Base-by-base conservation (phyloP, 2,329 filamentous ascomycete species). In the Aaosphaeria arxii region DNA sequence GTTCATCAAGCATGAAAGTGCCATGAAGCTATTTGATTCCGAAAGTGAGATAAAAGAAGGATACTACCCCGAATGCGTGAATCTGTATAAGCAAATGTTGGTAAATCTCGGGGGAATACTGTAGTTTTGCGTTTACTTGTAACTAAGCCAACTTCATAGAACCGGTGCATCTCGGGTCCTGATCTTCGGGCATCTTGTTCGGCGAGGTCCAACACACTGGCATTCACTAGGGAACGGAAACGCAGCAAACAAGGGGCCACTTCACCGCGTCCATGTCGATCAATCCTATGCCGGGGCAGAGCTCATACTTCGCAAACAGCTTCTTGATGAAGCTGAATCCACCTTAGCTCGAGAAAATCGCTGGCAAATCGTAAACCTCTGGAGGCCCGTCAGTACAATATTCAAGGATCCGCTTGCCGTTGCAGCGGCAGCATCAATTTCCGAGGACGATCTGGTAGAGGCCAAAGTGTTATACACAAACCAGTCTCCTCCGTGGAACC, bases 111-210 rank as follows among this genome's bases (percentile, higher is more conserved):
- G 17, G 17, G 17, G 17, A 24, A 24, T 24, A 3, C 17, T 24
- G 2, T 24, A 24, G 17, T 24, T 24, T 24, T 24, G 17, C 17
- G 17, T 24, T 24, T 24, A 24, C 17, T 24, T 24, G 17, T 24
- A 24, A 24, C 17, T 24, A 24, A 24, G 17, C 17, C 17, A 24
- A 3, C 17, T 24, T 24, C 17, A 24, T 24, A 24, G 17, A 39
- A 84, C 81, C 13, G 81, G 80, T 1, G 80, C 75, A 7, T 63
- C 73, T 2, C 75, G 75, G n/a, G 65, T 83, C 50, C 75, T 80
- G 67, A 81, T 84, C 59, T 85, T 85, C 61, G 79, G 83, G 63
- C 81, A 84, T 67, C 83, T 80, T 11, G 79, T 85, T 54, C 75
- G 76, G 28, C 73, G 75, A 40, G 61, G 64, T 31, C 57, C 59